A percentile compares a stretch with the other conserved stretches of the same genome.
Conservation (phyloP, 805 yeast species). For the Diddensiella transvaalensis region DNA sequence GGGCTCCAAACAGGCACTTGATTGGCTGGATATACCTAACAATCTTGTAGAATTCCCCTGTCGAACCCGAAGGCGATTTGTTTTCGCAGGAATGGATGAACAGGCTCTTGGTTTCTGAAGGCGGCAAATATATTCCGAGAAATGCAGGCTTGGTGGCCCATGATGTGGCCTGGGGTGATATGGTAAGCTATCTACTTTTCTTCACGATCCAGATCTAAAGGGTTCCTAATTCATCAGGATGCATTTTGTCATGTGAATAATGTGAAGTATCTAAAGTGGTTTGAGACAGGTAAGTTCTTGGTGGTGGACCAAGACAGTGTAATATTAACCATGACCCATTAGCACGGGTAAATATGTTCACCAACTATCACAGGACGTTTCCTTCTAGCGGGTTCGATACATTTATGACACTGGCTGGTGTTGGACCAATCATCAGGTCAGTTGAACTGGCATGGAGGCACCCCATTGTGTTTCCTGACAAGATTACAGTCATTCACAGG, state of each 20-base stretch:
- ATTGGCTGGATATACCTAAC: no score
- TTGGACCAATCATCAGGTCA: constrained; percentile 33
- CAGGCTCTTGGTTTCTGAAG: constrained; percentile 24
- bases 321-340: constrained; percentile 30
- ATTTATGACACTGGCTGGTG: constrained; percentile 24
- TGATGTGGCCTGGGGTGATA: constrained; percentile 29
- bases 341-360: constrained; percentile 28
- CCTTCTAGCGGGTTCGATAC: constrained; percentile 15
- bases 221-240: constrained; percentile 20
- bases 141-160: constrained; percentile 23
- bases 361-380: constrained; percentile 11
- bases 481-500: constrained; percentile 30
- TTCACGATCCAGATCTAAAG: not conserved
- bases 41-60: not conserved
- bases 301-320: not conserved
- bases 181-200: constrained; percentile 1
- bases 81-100: constrained; percentile 21
- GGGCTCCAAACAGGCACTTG: no score
- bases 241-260: constrained; percentile 33
- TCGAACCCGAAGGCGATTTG: not conserved
- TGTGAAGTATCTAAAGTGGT: constrained; percentile 32
- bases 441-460: constrained; percentile 32
- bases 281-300: constrained; percentile 25
- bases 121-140: constrained; percentile 22
- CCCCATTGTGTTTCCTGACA: constrained; percentile 32